phyloP scores from a whole-genome alignment of 225 moss, liverwort and hornwort genomes.

The Neckera pumila region DNA sequence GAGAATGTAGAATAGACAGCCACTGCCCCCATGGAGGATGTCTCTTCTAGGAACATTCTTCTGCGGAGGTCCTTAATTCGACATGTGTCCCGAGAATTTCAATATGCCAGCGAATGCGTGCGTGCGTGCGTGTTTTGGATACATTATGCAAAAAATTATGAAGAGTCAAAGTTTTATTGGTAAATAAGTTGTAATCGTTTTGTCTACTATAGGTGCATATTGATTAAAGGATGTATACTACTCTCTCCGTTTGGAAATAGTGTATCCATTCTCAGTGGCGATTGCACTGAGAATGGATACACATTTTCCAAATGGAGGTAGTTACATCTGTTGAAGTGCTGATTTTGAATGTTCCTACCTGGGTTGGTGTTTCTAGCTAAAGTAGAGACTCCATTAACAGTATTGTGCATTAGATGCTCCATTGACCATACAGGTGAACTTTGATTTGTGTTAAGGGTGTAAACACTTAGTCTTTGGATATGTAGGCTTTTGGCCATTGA shows the following conservation, averaged over 20 bases:
- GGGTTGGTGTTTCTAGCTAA: neutral
- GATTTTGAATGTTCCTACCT: neutral
- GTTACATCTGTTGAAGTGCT: neutral
- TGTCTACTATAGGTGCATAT: neutral
- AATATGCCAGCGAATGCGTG: neutral
- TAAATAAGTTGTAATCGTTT: neutral
- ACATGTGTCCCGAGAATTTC: neutral
- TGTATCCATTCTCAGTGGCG: too few relatives aligned
- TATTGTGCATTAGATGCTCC: neutral
- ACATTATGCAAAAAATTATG: neutral
- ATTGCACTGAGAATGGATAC: too few relatives aligned
- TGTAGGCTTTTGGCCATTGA: neutral
- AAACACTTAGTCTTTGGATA: neutral
- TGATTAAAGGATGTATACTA: neutral
- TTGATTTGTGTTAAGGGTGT: neutral
- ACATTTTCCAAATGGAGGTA: too few relatives aligned
- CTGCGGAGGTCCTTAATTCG: neutral
- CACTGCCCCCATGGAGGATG: too few relatives aligned
- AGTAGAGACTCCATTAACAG: neutral
- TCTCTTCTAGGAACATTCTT: too few relatives aligned
- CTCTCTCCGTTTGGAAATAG: too few relatives aligned
- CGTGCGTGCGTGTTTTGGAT: neutral
- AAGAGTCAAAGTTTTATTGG: neutral
- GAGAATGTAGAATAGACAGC: neutral
- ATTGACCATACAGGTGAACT: neutral